Evolutionary conservation across 2,329 filamentous ascomycete species (phyloP), one percentile per base, ranked within the genome.

Genomic region (Colletotrichum sp.): DNA sequence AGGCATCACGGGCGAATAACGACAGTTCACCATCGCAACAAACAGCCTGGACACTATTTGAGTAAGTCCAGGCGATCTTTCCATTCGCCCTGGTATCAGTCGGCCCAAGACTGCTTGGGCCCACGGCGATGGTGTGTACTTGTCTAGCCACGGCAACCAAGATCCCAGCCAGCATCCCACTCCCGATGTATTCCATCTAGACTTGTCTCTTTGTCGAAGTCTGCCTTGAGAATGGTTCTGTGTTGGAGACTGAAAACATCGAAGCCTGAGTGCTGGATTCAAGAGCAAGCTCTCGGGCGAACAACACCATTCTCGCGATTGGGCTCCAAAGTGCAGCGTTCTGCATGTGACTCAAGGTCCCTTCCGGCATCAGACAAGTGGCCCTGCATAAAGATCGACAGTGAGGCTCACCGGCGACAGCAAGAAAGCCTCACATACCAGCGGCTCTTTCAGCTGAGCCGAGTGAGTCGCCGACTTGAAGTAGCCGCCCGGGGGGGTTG

Each of bases 211-310:
- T 52, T 1, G n/a, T 8, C n/a, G 2, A 13, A 52, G 12, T 52
- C 6, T 52, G n/a, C 44, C 44, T 52, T 24, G n/a, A 52, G 18
- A n/a, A 10, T 5, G 10, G n/a, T 22, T 48, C n/a, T 52, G 4
- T 1, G 6, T 13, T 22, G n/a, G 12, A 52, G 44, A 0, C n/a
- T 52, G 44, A 1, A 52, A 13, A 52, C n/a, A 0, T 0, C 1
- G n/a, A 52, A 22, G n/a, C 0, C 44, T 52, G n/a, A 22, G 6
- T 24, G 0, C n/a, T 22, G 10, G 6, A 52, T 52, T 0, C 1
- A 24, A 13, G n/a, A 52, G n/a, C 44, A 22, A 52, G n/a, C 6
- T 8, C 1, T 13, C 44, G 2, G n/a, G 4, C n/a, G 0, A 52
- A 52, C 10, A 5, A 3, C 44, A 22, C 10, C 44, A 8, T 52